Evolutionary conservation across 345 rosid genomes (phyloP), one percentile per base, ranked within the genome.

Genomic region (Brassica rapa): DNA sequence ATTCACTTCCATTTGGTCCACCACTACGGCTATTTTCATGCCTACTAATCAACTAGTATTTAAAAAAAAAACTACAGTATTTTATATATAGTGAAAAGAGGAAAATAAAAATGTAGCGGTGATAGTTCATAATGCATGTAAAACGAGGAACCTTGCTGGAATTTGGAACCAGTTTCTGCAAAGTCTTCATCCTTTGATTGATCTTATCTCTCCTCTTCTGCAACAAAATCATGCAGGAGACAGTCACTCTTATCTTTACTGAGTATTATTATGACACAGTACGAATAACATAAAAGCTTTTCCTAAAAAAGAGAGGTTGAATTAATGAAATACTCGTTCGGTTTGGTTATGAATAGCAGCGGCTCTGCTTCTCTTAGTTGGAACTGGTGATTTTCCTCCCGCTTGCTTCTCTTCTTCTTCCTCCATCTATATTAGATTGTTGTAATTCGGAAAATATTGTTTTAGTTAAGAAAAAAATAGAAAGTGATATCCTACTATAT

Each of bases 181-280:
- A 86, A 16, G 97, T 91, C 90, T 89, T 95, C 96, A 95, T 93
- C 86, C 91, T 91, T 76, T 91, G 96, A 70, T 95, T 95, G 74
- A 95, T 95, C 88, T 95, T 93, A 60, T 95, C 99, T 82, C 99
- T 91, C 81, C 99, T 87, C 83, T 91, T 95, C 99, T 95, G 90
- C 51, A 73, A 71, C 35, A 9, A 33, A 32, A 74, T 24, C 65
- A 66, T 55, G 2, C 70, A 69, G 51, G 12, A 57, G 23, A 59
- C 3, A 4, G 12, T 56, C 5, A 24, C 19, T 24, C 55, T 51
- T 51, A 57, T 66, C 46, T 66, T 19, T 41, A 37, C 2, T 46
- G 62, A 33, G 43, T 43, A 49, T 15, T 59, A 14, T 49, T 12
- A 73, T 41, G 24, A 64, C 55, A 21, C 33, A 30, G 64, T 62